A percentile compares a stretch with the other conserved stretches of the same genome.
Conservation (phyloP, 2,329 filamentous ascomycete genomes). For the Ilyonectria destructans region DNA sequence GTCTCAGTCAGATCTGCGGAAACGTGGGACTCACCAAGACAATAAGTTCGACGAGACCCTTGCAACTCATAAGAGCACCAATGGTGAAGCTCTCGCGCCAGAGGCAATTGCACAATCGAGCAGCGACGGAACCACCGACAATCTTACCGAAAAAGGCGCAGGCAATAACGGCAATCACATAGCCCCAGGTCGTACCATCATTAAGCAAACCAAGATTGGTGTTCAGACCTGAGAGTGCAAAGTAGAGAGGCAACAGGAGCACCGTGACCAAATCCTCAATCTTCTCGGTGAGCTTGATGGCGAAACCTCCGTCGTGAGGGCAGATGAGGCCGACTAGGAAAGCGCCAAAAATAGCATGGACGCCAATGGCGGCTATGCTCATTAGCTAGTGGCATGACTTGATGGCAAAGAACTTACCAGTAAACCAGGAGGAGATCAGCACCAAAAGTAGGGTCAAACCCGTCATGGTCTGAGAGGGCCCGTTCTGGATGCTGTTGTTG, state of each 20-base stretch:
- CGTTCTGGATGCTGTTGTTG: slow-evolving; percentile 86
- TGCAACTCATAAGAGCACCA: slow-evolving; percentile 95
- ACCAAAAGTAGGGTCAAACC: slow-evolving; percentile 86
- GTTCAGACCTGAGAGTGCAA: slow-evolving; percentile 90
- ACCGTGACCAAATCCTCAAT: slow-evolving; percentile 91
- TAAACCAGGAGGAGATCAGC: slow-evolving; percentile 88
- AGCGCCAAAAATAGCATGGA: slow-evolving; percentile 95
- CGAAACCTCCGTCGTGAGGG: slow-evolving; percentile 90
- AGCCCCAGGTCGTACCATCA: slow-evolving; percentile 88
- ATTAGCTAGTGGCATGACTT: slow-evolving; percentile 2
- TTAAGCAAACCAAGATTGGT: slow-evolving; percentile 90
- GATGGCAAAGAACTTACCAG: slow-evolving; percentile 59
- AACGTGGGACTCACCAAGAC: slow-evolving; percentile 77
- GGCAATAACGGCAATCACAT: slow-evolving; percentile 86
- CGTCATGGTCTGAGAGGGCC: slow-evolving; percentile 88
- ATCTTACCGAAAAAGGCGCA: slow-evolving; percentile 92
- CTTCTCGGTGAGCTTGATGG: slow-evolving; percentile 93
- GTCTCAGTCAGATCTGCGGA: fast-evolving
- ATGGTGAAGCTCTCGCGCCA: slow-evolving; percentile 95
- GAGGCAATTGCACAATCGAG: slow-evolving; percentile 78
- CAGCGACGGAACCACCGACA: slow-evolving; percentile 84
- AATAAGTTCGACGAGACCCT: slow-evolving; percentile 94
- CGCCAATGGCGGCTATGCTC: slow-evolving; percentile 78
- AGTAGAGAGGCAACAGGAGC: slow-evolving; percentile 91
- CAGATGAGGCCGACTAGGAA: slow-evolving; percentile 93